Evolutionary conservation across 2,329 filamentous ascomycete genomes (phyloP), one percentile per base, ranked within the genome.

Genomic region (Hypoxylon sp.): DNA sequence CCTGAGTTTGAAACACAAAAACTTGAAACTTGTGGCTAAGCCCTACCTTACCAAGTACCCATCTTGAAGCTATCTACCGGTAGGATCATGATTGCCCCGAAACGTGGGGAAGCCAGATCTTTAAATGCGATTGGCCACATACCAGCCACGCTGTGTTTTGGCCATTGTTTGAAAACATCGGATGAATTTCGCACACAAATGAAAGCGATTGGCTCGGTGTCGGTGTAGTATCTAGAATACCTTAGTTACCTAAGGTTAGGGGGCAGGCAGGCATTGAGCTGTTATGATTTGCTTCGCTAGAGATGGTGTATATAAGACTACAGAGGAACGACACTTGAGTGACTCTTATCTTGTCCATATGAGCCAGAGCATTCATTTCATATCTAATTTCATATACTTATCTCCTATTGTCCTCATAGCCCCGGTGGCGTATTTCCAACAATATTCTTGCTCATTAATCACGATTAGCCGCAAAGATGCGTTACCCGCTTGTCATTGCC

Each of bases 341-440:
- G 52, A 62, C 37, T 60, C 44, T 72, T 39, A 37, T 69, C 50
- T 65, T 60, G 39, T 62, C 62, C 47, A 65, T 54, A 69, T 52
- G 53, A 65, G 19, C 31, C 37, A 67, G 56, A 71, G 6, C 53
- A 31, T 53, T 59, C 46, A 65, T 27, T 62, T 61, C 48, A 44
- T 32, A 61, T 13, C 39, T 55, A 53, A 48, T 59, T 65, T 68
- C 21, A 29, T 55, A 63, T 63, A 58, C 60, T 44, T 6, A 63
- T 69, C 42, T 2, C 64, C 61, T 59, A 56, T 37, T 65, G 8
- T 58, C 53, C 39, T 62, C 6, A 73, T 54, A 70, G 76, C 75
- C 76, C 76, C 29, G 76, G 76, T 64, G 76, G 76, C 75, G 60
- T 62, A 56, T 67, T 66, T 15, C 15, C 39, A 57, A 24, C 37